Base-by-base conservation (phyloP, 2,329 filamentous ascomycete genomes). In the Claviceps humidiphila region DNA sequence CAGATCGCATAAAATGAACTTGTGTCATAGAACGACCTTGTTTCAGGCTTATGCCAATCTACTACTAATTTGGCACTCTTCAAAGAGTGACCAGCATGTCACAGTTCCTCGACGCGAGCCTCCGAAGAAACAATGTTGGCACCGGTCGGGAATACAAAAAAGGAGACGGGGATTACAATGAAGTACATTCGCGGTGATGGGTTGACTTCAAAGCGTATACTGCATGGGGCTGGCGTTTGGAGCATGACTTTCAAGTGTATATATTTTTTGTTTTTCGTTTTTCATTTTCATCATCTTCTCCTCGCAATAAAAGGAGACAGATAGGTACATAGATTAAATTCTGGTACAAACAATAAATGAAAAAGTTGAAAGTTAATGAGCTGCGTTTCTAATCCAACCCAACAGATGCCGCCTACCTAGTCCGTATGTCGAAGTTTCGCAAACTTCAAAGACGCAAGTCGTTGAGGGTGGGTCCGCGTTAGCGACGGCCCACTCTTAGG, bases 281-380 rank as follows among this genome's bases (percentile, higher is more conserved):
- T 22, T 22, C 42, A 46, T 46, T 47, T 42, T 50, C 40, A 30
- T 53, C 47, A 47, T 55, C 47, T 51, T 52, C 34, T 48, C 58
- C 57, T 56, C 53, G 42, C 34, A 55, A 54, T 58, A 55, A 52
- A 57, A 26, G 26, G 56, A 54, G 56, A 43, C 45, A 57, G 47
- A 50, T 54, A 56, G 56, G 43, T 56, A 56, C 17, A 56, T 56
- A 57, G 53, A 53, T 3, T 13, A 37, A 34, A 11, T 34, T 48
- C 41, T 53, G 44, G 53, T 34, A 34, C 30, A 34, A 11, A 34
- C 9, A 34, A 34, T 30, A 30, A 30, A 34, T 1, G 8, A 34
- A 9, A 34, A 34, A 11, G 9, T 11, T 34, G 9, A 34, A 34
- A 34, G 30, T 34, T 30, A 8, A 30, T 30, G 7, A 30, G 26